Base-by-base conservation (phyloP, 192 early-diverging fungal species). In the Coemansia sp. region DNA sequence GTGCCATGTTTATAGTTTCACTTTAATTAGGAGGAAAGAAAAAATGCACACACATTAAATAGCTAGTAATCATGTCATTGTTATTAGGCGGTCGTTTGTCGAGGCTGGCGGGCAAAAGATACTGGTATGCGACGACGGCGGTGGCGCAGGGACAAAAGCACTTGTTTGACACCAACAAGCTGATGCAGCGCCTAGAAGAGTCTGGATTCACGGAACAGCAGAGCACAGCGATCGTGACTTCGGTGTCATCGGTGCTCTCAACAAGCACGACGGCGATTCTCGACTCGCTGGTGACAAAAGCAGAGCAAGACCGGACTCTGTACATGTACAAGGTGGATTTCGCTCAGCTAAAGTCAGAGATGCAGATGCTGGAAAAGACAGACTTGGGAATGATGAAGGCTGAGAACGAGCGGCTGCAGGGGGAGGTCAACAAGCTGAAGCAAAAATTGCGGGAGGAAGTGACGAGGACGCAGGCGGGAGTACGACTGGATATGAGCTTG, bases 251-350 rank as follows among this genome's bases (percentile, higher is more conserved):
- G n/a, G n/a, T n/a, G n/a, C n/a, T n/a, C n/a, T n/a, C n/a, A n/a
- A n/a, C n/a, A n/a, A n/a, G n/a, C n/a, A n/a, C n/a, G n/a, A n/a
- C n/a, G n/a, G n/a, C n/a, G 44, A 91, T 94, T 1, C 83, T 94
- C 3, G 58, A 69, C 1, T 89, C 93, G 40, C 85, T 93, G 71
- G 91, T 91, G 11, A 90, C 90, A 32, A 91, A 90, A 65, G 83
- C 87, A 6, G 91, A 95, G 52, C 91, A 91, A 68, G 86, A 91
- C 64, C 88, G 88, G 85, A 84, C 87, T 1, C 77, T 92, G 12
- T 93, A 94, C 67, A 89, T 88, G 62, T 90, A 91, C 67, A 93
- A 90, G 68, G 91, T 92, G 19, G 93, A 95, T 62, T 93, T 97
- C 53, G 87, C 90, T 12, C 90, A 91, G 27, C 83, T 97, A 14